Base-by-base conservation (phyloP, 768 basidiomycete species). In the Trametes meyenii region DNA sequence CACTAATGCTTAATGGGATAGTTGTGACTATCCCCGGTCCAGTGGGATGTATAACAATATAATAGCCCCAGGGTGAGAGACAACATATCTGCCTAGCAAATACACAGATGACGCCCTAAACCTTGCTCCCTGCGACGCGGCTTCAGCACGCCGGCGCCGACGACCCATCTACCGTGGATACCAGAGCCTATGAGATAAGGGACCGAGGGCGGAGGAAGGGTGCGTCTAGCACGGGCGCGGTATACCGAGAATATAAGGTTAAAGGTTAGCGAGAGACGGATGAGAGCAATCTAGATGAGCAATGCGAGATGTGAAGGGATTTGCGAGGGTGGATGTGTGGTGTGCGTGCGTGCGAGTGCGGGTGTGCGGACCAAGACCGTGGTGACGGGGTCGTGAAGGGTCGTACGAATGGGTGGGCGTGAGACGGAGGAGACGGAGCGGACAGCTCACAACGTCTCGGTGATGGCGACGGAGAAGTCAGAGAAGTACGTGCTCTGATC, bases 381-480 rank as follows among this genome's bases (percentile, higher is more conserved):
- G 49, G 2, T 17, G 23, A 45, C 5, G 36, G 44, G 42, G 45
- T 49, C 62, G 57, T 63, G 53, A 46, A 33, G 52, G 57, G 49
- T 26, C 57, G 29, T 58, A 40, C 11, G 40, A 26, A 26, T 17
- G 24, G 33, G 60, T 10, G 55, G 29, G 29, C 29, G 19, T 33
- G 54, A 29, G 19, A 13, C 26, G 38, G 46, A 54, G 13, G 57
- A 48, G 40, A 57, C 48, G 35, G 17, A 50, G 11, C 21, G 62
- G 8, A 33, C 29, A 8, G 29, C 62, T 70, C 74, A 81, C 61
- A 81, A 73, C 59, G 55, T 72, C 69, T 85, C 72, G 52, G 78
- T 81, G 69, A 89, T 81, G 39, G 86, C 85, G 58, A 86, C 76
- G 8, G 86, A 86, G 74, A 89, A 87, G 71, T 87, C 87, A 64